Base-by-base conservation (phyloP, 805 yeast genomes). In the Candida xyloterini region DNA sequence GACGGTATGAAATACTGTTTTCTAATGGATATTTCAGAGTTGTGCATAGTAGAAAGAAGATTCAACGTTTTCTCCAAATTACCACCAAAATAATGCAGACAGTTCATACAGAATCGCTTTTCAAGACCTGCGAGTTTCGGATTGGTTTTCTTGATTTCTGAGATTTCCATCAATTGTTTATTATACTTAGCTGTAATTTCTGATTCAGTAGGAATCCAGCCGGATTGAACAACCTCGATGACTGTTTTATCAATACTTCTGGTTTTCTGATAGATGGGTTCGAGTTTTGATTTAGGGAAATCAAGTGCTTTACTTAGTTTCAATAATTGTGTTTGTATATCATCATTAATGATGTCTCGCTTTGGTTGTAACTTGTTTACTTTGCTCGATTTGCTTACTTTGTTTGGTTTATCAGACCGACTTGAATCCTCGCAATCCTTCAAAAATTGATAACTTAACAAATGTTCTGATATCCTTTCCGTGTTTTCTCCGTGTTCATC, bases 401-500 rank as follows among this genome's bases (percentile, higher is more conserved):
- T 23, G n/a, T 10, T 9, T 10, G 25, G n/a, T 23, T 23, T 23
- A 23, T 9, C 25, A 23, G n/a, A 13, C 15, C 8, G 27, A n/a
- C 10, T 15, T 10, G 30, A 10, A 13, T 27, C 26, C 16, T 20
- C 9, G 18, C 15, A 11, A 10, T 34, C 31, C 5, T 13, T 11
- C 14, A 38, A n/a, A 8, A 27, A 14, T 6, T 53, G 50, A 42
- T 61, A 51, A 48, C 50, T 55, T 8, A 65, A 38, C 8, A 66
- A 41, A 1, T 53, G 48, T 25, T 66, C 70, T 2, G 53, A 40
- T 1, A 68, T 52, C 6, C 48, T 50, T 11, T 60, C 66, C 8
- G 62, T 3, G 41, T 70, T 60, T 1, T 63, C 60, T 5, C 59
- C 44, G 27, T 59, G 47, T 2, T 58, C 60, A 16, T 56, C 47